phyloP scores from a whole-genome alignment of 2,329 filamentous ascomycete genomes.

The Cordyceps sp. region DNA sequence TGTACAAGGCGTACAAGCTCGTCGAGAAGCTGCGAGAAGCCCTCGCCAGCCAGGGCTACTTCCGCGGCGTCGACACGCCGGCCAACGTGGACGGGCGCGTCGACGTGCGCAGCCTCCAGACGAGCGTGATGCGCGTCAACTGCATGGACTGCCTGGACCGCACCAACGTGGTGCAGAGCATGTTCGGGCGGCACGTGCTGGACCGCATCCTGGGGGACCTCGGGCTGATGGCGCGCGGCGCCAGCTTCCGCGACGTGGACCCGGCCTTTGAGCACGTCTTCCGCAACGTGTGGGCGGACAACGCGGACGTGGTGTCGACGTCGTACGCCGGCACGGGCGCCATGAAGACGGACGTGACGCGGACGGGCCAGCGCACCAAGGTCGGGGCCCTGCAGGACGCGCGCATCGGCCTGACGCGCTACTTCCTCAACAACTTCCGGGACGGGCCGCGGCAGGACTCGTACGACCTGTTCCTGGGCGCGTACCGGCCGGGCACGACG shows the following conservation, averaged over 20 bases:
- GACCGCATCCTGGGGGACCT: slow-evolving; percentile 78
- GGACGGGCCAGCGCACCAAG: slow-evolving; percentile 79
- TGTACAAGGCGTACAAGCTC: slow-evolving; percentile 79
- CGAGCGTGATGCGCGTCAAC: slow-evolving; percentile 86
- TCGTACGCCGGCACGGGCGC: slow-evolving; percentile 93
- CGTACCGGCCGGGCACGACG: slow-evolving; percentile 59
- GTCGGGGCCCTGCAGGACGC: slow-evolving; percentile 73
- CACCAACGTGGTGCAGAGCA: slow-evolving; percentile 95
- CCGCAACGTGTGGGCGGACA: slow-evolving; percentile 96
- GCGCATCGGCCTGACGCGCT: slow-evolving; percentile 76
- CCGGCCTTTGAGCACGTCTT: slow-evolving; percentile 75
- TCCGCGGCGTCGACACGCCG: slow-evolving; percentile 77
- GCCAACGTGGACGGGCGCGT: slow-evolving; percentile 52
- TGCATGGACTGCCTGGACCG: slow-evolving; percentile 99
- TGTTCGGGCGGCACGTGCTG: slow-evolving; percentile 79
- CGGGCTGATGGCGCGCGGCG: slow-evolving; percentile 59
- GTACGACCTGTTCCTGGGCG: slow-evolving; percentile 85
- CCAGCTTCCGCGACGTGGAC: slow-evolving; percentile 63
- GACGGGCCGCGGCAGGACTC: slow-evolving; percentile 91
- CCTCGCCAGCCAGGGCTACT: slow-evolving; percentile 71
- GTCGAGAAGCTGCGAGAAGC: slow-evolving; percentile 67
- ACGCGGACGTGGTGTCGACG: slow-evolving; percentile 85
- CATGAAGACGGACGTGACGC: slow-evolving; percentile 94
- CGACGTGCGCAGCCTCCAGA: slow-evolving; percentile 68
- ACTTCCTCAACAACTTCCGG: slow-evolving; percentile 83